These are phyloP conservation scores for Micromonas commoda DNA, from an alignment of 139 green algal genomes.

Conservation along the genomic window DNA sequence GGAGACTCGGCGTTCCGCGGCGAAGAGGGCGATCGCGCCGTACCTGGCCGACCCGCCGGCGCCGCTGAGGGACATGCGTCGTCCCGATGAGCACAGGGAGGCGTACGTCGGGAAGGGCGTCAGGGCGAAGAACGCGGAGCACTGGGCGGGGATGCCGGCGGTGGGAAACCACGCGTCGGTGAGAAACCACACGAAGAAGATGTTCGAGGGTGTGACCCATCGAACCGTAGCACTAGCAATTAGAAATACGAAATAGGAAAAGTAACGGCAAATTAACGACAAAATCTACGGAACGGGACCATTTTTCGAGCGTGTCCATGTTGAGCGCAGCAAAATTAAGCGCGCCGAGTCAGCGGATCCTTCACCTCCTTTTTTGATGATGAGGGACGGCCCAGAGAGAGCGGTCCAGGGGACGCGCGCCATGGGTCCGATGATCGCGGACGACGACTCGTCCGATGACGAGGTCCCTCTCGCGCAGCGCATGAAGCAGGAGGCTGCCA, in stretches of 20 bases:
- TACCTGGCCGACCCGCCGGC: neutral
- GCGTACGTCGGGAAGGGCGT: neutral
- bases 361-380: no score
- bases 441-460: neutral
- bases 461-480: neutral
- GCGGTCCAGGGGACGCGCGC: no score
- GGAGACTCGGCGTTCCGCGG: neutral
- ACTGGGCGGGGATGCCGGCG: neutral
- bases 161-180: neutral
- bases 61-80: neutral
- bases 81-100: constrained; percentile 2
- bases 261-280: no score
- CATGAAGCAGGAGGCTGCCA: neutral
- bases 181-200: no score
- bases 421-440: neutral
- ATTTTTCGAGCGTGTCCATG: no score
- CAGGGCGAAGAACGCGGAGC: neutral
- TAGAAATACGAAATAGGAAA: no score
- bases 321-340: no score
- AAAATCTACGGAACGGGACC: no score
- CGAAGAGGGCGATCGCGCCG: neutral
- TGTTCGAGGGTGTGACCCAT: no score
- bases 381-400: no score
- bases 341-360: no score
- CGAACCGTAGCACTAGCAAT: no score